A percentile compares a stretch with the other conserved stretches of the same genome.
phyloP scores from a whole-genome alignment of 768 basidiomycete genomes.

The Fomitopsis serialis region DNA sequence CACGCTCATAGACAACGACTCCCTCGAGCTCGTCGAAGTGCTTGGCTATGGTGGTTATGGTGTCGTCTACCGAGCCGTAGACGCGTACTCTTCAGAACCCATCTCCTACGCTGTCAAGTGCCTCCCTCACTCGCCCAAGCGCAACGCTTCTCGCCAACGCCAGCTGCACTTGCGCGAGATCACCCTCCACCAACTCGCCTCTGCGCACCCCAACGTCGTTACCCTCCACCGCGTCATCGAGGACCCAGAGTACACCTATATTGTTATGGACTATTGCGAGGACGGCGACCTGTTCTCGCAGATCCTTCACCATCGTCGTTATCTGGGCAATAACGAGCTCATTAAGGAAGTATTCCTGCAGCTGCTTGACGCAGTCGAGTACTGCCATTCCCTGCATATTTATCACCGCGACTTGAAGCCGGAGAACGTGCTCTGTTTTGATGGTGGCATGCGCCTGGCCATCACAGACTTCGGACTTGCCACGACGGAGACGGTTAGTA shows the following conservation, averaged over 20 bases:
- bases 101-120: conserved; percentile 89
- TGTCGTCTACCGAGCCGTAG: conserved; percentile 87
- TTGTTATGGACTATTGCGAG: conserved; percentile 90
- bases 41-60: conserved; percentile 95
- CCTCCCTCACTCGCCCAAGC: conserved; percentile 50
- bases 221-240: conserved; percentile 87
- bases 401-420: conserved; percentile 98
- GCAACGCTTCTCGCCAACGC: conserved; percentile 51
- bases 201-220: conserved; percentile 76
- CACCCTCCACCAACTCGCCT: conserved; percentile 68
- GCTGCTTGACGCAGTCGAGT: conserved; percentile 88
- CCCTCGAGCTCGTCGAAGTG: conserved; percentile 78
- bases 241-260: conserved; percentile 75
- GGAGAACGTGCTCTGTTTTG: conserved; percentile 88
- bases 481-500: conserved; percentile 78
- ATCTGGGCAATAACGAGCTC: conserved; percentile 77
- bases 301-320: conserved; percentile 72
- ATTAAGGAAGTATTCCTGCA: conserved; percentile 92
- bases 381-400: conserved; percentile 87
- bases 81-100: conserved; percentile 38
- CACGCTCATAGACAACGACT: conserved; percentile 75
- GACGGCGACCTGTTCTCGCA: conserved; percentile 92
- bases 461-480: conserved; percentile 96
- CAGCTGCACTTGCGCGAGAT: conserved; percentile 88
- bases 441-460: conserved; percentile 68